Base-by-base conservation (phyloP, 768 basidiomycete species). In the Trametopsis cervina region DNA sequence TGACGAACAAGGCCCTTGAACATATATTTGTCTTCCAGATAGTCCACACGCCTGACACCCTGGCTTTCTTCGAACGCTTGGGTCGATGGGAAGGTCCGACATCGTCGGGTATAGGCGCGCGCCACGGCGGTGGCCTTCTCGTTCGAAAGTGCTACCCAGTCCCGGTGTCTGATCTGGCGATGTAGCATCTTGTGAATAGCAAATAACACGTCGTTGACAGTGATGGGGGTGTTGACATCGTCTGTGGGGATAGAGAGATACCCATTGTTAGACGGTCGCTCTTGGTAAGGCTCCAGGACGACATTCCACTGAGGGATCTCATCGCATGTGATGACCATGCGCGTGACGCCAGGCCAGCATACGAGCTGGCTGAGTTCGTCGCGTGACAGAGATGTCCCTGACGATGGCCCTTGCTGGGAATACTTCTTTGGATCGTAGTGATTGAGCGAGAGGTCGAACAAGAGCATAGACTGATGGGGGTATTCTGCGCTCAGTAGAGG, bases 251-350 rank as follows among this genome's bases (percentile, higher is more conserved):
- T 60, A 25, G 15, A 4, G 29, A 49, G 60, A 41, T 50, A 58
- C 22, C 24, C 54, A n/a, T 49, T 44, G 38, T 52, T 46, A 38
- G 57, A 50, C 29, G 22, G 56, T 52, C 44, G 53, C 38, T 47
- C 49, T 12, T 27, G 37, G 41, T 55, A 40, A 29, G 54, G 67
- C 39, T 71, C 65, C 42, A 85, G 60, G 49, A 76, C 71, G 44
- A 85, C 69, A 12, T 80, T 76, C 82, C 83, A 85, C n/a, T 73
- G 56, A 0, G 79, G 77, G 42, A 82, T 68, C 13, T 57, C 53
- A 43, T 85, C 79, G 57, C 75, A 78, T 0, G 71, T 57, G 56
- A 87, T 78, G n/a, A 73, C 70, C 55, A 85, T 71, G 27, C 66
- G 69, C 9, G 70, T 72, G 42, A 78, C 60, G 0, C 73, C 61